A percentile compares a stretch with the other conserved stretches of the same genome.
phyloP scores from a whole-genome alignment of 805 yeast genomes.

The Lachancea dasiensis region DNA sequence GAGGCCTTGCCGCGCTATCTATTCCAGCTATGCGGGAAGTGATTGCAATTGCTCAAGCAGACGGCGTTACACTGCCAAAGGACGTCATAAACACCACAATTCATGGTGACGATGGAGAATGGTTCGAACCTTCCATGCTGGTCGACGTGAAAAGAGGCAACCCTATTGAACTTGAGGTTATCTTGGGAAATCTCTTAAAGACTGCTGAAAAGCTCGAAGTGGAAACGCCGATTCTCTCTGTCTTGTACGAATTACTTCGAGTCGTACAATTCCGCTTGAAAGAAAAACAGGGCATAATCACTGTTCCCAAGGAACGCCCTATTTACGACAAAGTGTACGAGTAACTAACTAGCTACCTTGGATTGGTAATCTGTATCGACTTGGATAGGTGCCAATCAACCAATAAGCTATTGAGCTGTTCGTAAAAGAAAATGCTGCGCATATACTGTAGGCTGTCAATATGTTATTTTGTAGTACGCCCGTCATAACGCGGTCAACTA shows the following conservation, averaged over 20 bases:
- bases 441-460: no score
- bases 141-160: slow-evolving; percentile 60
- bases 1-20: slow-evolving; percentile 36
- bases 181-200: slow-evolving; percentile 56
- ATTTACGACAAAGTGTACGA: slow-evolving; percentile 5
- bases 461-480: no score
- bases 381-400: no score
- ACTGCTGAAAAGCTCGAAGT: slow-evolving; percentile 43
- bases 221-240: slow-evolving; percentile 50
- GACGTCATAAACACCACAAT: slow-evolving; percentile 43
- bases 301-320: slow-evolving; percentile 39
- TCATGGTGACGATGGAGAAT: slow-evolving; percentile 50
- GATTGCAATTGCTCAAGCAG: slow-evolving; percentile 58
- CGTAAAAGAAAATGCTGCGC: no score
- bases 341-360: no score
- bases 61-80: slow-evolving; percentile 48
- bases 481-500: no score
- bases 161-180: slow-evolving; percentile 63
- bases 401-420: no score
- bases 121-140: slow-evolving; percentile 65
- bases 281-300: slow-evolving; percentile 45
- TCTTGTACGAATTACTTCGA: slow-evolving; percentile 51
- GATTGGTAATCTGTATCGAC: no score
- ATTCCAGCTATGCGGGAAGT: slow-evolving; percentile 64
- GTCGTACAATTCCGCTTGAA: slow-evolving; percentile 56